phyloP scores from a whole-genome alignment of 2,329 filamentous ascomycete genomes.

The Microsporum ferrugineum region DNA sequence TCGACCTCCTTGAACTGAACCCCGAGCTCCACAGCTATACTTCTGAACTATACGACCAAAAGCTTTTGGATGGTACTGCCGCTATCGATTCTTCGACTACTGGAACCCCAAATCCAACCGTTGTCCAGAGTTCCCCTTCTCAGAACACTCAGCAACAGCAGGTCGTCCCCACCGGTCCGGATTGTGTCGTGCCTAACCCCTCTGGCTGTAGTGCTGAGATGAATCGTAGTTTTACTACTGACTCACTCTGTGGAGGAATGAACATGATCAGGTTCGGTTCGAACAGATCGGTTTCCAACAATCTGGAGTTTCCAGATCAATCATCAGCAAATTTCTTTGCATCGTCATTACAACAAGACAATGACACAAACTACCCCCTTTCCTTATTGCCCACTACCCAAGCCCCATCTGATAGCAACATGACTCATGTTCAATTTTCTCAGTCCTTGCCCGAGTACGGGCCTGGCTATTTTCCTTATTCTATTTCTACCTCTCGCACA shows the following conservation, averaged over 20 bases:
- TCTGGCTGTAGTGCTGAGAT: constrained; percentile 26
- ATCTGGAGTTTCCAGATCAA: constrained; percentile 16
- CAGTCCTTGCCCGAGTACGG: constrained; percentile 23
- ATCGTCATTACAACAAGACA: constrained; percentile 19
- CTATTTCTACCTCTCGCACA: constrained; percentile 19
- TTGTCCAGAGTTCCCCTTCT: constrained; percentile 2
- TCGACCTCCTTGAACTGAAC: background rate
- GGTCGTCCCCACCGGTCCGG: constrained; percentile 6
- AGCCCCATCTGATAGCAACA: constrained; percentile 17
- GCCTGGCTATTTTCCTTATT: constrained; percentile 24
- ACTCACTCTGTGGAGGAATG: constrained; percentile 34
- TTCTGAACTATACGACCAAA: constrained; percentile 8
- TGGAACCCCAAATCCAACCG: constrained; percentile 4
- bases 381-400: constrained; percentile 19
- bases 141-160: background rate
- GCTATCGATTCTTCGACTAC: background rate
- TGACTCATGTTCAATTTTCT: constrained; percentile 23
- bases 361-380: constrained; percentile 22
- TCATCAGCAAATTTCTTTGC: constrained; percentile 21
- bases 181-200: constrained; percentile 1
- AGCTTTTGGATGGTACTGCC: constrained; percentile 18
- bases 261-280: constrained; percentile 37
- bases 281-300: constrained; percentile 22
- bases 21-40: background rate
- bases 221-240: constrained; percentile 36